Evolutionary conservation across 2,329 filamentous ascomycete genomes (phyloP), one percentile per base, ranked within the genome.

Genomic region (Eutypella sp.): DNA sequence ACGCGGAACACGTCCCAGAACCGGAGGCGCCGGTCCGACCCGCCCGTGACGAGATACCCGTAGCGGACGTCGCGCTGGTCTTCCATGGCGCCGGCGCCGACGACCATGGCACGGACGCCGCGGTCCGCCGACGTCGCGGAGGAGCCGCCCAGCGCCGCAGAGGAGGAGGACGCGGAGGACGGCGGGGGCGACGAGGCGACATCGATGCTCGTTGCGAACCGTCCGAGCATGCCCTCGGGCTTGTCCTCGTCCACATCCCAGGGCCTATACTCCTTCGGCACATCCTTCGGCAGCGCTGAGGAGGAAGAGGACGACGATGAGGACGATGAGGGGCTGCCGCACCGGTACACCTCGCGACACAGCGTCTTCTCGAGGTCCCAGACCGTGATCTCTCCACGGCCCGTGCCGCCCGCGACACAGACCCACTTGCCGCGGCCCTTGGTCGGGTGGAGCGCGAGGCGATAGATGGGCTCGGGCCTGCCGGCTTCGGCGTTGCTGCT

Each of bases 301-400:
- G 29, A 13, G 13, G 25, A 13, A 13, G 34, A 18, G 10, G n/a
- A 13, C 9, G 34, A 37, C 8, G 34, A 19, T 5, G 34, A 37
- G 10, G 34, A 15, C 3, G 34, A 37, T 2, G 18, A 39, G 4
- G 36, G 36, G 5, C 36, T 22, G 19, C 20, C 20, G 19, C 36
- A 39, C 36, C 89, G 84, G 63, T 95, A 96, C 1, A 96, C 84
- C 63, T 97, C 91, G 48, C 89, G 81, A 60, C 93, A 99, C 39
- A 87, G 78, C 7, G 84, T 82, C 68, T 92, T 95, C 62, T 97
- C 92, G 15, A 97, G 74, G 60, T 97, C 93, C 93, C 93, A 99
- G 1, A 95, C 87, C 0, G 89, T 95, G 25, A 99, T 81, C 62
- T 99, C 93, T 15, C 89, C 89, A 50, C 88, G 83, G 4, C 83